phyloP scores from a whole-genome alignment of 306 rosid genomes.

The Fragaria ananassa region DNA sequence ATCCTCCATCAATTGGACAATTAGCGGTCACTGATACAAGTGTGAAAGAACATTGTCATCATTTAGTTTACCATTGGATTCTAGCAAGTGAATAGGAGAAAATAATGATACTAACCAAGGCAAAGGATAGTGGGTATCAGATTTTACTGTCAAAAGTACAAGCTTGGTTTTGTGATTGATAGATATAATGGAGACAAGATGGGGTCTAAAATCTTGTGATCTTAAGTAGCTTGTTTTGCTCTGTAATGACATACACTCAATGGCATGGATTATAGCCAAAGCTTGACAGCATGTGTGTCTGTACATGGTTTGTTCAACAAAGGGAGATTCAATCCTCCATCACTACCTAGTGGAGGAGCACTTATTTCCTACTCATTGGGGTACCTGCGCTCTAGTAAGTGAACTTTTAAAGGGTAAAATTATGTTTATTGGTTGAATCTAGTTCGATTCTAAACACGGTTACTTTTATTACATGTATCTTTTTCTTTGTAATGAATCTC shows the following conservation, averaged over 20 bases:
- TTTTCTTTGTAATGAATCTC: no score
- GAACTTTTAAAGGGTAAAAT: no score
- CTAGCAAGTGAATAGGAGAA: conserved; percentile 9
- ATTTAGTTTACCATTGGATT: conserved; percentile 26
- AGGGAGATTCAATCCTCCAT: conserved; percentile 7
- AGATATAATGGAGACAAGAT: conserved; percentile 30
- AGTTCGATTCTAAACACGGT: no score
- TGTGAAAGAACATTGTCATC: conserved; percentile 21
- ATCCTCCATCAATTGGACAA: conserved; percentile 3
- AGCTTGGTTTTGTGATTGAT: conserved; percentile 20
- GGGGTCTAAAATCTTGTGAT: conserved; percentile 43
- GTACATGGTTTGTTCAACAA: conserved; percentile 21
- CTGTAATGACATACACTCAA: conserved; percentile 24
- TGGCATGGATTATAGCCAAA: conserved; percentile 28
- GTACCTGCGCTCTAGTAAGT: neutral
- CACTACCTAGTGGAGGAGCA: conserved; percentile 9
- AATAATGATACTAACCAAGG: conserved; percentile 7
- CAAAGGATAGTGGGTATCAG: conserved; percentile 16
- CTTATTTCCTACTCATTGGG: conserved; percentile 37
- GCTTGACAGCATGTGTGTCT: conserved; percentile 33
- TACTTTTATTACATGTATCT: no score
- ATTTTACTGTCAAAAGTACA: conserved; percentile 14
- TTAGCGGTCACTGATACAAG: conserved; percentile 1
- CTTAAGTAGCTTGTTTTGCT: conserved; percentile 14
- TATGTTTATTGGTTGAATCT: no score